Evolutionary conservation across 148 eudicot genomes (phyloP), one percentile per base, ranked within the genome.

Genomic region (Chenopodium album): DNA sequence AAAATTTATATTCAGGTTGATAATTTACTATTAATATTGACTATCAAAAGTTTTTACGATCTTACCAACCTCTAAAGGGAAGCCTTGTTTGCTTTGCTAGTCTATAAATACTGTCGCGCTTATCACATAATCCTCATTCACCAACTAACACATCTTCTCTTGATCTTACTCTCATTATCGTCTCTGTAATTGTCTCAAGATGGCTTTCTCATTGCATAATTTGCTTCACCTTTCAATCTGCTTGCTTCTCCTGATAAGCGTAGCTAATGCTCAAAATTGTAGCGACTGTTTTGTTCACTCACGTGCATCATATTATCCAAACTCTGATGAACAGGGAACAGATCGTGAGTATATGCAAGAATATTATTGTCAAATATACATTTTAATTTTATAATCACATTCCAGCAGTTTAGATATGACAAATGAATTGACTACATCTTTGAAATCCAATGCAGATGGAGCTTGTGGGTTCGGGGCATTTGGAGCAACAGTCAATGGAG

Each of bases 401-500:
- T 23, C 16, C 29, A 48, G 31, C 46, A 41, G 75, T 54, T 64
- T 29, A 69, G 1, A 72, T 32, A 12, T 44, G n/a, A 72, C 56
- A 72, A 7, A 60, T 64, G 48, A 59, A 26, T 9, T 72, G 48
- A 60, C 26, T 71, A 28, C 44, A 72, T 71, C 1, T 41, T 46
- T 74, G 22, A 48, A 64, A 68, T 85, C 82, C 4, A 13, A 74
- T 50, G 23, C 86, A 93, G 97, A 77, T 71, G 97, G 97, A 60
- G 79, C 81, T 54, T 93, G 97, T 79, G 97, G 94, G 10, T 93
- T 79, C 72, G 91, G 94, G 68, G 72, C 85, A 37, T 91, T 90
- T 81, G 97, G 97, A 81, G 94, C 97, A 68, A 90, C 90, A 75
- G 88, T 92, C 47, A 93, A 93, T 28, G 90, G 90, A 34, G 95